Evolutionary conservation across 176 grass and related monocot species (phyloP), one percentile per base, ranked within the genome.

Genomic region (Cymbopogon citratus): DNA sequence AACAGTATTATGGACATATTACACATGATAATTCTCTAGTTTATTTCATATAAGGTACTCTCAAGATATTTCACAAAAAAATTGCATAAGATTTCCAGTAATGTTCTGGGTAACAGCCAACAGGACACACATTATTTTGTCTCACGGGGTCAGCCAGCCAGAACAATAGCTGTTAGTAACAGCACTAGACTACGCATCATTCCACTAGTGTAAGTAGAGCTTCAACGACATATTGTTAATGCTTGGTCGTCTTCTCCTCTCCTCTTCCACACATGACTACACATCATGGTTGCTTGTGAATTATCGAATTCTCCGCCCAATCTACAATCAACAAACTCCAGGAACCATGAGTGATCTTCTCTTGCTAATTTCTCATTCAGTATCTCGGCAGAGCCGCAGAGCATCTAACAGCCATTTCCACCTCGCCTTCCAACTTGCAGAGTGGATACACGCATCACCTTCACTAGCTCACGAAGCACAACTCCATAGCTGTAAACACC

Each of bases 391-490:
- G 73, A 87, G 54, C 24, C 7, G 43, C 60, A 9, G 73, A 87
- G 54, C 33, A 26, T 85, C 24, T 40, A 49, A 69, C 75, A n/a
- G 26, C 45, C 87, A 90, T 81, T 33, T 84, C 81, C 2, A 75
- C 64, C 13, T 84, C 60, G 0, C 31, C 56, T 63, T 90, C 69
- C 25, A 71, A 71, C 43, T 4, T 34, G 24, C 77, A 33, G 76
- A 62, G 44, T 43, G 29, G 79, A 96, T 51, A 92, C 68, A 25
- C 72, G 57, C 25, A 52, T 9, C 19, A 90, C 90, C 27, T 68
- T 86, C 35, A 90, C 71, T 44, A 92, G 49, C 61, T 95, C 90
- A 40, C 92, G 71, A 71, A 92, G 81, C 43, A 92, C 87, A 3
- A 90, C 70, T 0, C 87, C 87, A 2, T 83, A 39, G 31, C 31